Conservation (phyloP, 108 stramenopile genomes). For the Pseudonitzschia pungens region DNA sequence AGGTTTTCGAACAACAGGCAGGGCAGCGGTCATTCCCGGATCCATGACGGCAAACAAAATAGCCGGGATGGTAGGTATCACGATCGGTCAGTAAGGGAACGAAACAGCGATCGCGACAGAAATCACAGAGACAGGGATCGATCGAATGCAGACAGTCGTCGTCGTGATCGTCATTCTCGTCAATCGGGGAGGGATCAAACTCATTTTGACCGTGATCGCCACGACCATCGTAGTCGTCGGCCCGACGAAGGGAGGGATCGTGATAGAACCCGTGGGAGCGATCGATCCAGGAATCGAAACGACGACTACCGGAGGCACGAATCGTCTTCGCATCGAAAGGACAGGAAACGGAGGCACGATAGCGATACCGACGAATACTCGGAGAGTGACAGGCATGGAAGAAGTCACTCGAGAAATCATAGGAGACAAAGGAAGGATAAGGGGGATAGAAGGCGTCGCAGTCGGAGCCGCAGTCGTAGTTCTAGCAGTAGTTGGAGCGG, state of each 20-base stretch:
- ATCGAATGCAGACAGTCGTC: not conserved
- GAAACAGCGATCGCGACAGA: not conserved
- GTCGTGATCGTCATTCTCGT: not conserved
- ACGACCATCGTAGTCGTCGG: slow-evolving; percentile 1
- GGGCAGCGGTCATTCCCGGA: not conserved
- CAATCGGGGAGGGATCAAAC: not conserved
- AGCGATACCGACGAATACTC: slow-evolving; percentile 1
- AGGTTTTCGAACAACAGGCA: not conserved
- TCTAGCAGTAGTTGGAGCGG: slow-evolving; percentile 11
- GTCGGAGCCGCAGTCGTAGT: slow-evolving; percentile 7
- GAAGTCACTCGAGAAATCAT: not conserved
- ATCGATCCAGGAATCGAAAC: slow-evolving; percentile 1
- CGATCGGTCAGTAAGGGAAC: not conserved
- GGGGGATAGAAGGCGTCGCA: slow-evolving; percentile 11
- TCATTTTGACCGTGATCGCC: not conserved
- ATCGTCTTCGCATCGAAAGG: not conserved
- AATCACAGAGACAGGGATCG: slow-evolving; percentile 12
- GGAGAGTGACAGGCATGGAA: not conserved
- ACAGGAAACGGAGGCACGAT: not conserved
- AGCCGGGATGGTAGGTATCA: not conserved
- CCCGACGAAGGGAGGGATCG: not conserved
- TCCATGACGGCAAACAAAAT: not conserved
- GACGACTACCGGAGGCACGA: not conserved
- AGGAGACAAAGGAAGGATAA: not conserved
- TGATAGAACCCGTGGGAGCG: not conserved